Percentiles rank a stretch among this genome's conserved stretches.
Evolutionary conservation across 805 yeast species (phyloP).

Genomic region (Lipomyces yamanashiensis): DNA sequence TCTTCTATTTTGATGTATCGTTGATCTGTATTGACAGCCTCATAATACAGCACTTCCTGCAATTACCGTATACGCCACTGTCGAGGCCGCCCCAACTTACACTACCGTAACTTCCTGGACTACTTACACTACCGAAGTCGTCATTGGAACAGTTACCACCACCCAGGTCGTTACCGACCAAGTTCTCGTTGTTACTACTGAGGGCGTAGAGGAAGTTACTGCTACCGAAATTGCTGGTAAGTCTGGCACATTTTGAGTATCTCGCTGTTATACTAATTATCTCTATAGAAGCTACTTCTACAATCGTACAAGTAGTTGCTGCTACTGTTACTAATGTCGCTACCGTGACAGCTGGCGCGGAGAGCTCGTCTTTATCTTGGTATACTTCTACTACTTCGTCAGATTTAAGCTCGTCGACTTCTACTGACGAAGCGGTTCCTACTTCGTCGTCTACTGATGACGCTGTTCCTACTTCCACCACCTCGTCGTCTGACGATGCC

Average conservation of each 20-base stretch:
- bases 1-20: neutral
- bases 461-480: constrained; percentile 17
- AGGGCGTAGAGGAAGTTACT: constrained; percentile 1
- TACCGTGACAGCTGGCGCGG: constrained; percentile 3
- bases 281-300: constrained; percentile 4
- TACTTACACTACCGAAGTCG: constrained; percentile 19
- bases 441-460: neutral
- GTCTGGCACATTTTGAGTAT: neutral
- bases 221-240: neutral
- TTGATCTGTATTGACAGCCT: neutral
- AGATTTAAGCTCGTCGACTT: neutral
- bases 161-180: constrained; percentile 32
- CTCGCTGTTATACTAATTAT: neutral
- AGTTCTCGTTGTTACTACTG: constrained; percentile 13
- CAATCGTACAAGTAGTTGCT: neutral
- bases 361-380: neutral
- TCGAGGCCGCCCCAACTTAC: constrained; percentile 24
- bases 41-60: constrained; percentile 25
- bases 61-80: constrained; percentile 24
- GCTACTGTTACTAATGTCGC: constrained; percentile 9
- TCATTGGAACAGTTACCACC: constrained; percentile 33
- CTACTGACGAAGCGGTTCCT: neutral
- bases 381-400: constrained; percentile 46
- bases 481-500: neutral
- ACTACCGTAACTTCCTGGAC: constrained; percentile 26